Percentiles rank a stretch among this genome's conserved stretches.
phyloP scores from a whole-genome alignment of 768 basidiomycete genomes.

The Pulveroboletus sp. region DNA sequence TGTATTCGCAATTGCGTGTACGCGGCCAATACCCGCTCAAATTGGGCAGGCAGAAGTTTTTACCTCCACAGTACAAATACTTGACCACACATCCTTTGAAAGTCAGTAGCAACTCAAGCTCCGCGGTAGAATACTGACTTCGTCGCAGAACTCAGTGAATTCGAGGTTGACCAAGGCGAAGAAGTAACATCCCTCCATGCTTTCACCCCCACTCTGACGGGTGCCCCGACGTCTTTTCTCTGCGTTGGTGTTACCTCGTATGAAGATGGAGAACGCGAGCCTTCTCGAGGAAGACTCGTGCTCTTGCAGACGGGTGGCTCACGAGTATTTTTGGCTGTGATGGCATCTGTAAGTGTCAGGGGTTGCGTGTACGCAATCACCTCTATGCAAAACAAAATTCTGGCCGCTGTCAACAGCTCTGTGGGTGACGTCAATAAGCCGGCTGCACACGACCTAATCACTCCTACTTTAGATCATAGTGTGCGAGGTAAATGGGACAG shows the following conservation, averaged over 20 bases:
- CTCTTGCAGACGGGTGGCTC: constrained; percentile 41
- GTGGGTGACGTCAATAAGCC: constrained; percentile 40
- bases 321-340: constrained; percentile 25
- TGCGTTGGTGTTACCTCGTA: constrained; percentile 49
- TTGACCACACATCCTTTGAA: constrained; percentile 63
- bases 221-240: constrained; percentile 39
- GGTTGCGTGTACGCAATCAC: constrained; percentile 74
- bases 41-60: constrained; percentile 47
- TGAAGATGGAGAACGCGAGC: constrained; percentile 44
- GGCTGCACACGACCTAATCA: not conserved
- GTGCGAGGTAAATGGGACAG: constrained; percentile 40
- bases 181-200: constrained; percentile 57
- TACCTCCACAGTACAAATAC: constrained; percentile 58
- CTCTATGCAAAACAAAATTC: constrained; percentile 47
- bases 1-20: constrained; percentile 66
- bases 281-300: constrained; percentile 57
- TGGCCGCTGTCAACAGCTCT: constrained; percentile 73
- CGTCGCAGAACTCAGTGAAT: constrained; percentile 25
- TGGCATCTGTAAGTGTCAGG: constrained; percentile 43
- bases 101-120: constrained; percentile 40
- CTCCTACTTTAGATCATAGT: constrained; percentile 42
- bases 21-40: constrained; percentile 50
- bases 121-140: constrained; percentile 1
- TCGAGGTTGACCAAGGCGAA: constrained; percentile 46
- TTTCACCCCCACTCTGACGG: constrained; percentile 26